Conservation (phyloP, 2,329 filamentous ascomycete species). For the Dryadomyces sulphureus region DNA sequence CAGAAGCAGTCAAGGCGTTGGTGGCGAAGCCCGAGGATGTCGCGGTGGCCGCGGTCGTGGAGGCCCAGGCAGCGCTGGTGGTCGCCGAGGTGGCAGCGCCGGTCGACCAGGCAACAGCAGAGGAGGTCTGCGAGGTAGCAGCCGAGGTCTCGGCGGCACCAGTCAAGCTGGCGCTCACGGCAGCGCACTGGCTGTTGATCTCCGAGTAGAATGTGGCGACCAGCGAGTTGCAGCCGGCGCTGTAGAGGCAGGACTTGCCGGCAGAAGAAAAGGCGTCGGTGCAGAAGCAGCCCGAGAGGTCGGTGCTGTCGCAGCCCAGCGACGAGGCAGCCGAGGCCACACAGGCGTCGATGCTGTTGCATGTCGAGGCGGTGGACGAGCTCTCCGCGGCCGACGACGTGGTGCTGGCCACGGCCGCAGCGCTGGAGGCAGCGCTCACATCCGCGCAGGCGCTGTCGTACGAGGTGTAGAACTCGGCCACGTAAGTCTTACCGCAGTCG, state of each 20-base stretch:
- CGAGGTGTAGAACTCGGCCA: neutral
- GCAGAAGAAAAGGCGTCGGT: neutral
- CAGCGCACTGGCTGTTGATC: neutral
- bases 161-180: neutral
- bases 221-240: neutral
- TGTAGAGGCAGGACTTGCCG: slow-evolving; percentile 1
- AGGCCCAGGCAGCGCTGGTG: neutral
- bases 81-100: neutral
- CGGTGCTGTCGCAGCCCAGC: neutral
- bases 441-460: neutral
- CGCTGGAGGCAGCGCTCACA: neutral
- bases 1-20: neutral
- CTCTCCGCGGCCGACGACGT: neutral
- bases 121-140: neutral
- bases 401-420: neutral
- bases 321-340: neutral
- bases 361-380: neutral
- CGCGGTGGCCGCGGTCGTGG: neutral
- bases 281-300: neutral
- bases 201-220: neutral
- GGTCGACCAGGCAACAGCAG: neutral
- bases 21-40: neutral
- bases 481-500: neutral
- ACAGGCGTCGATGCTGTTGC: neutral
- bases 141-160: no score